phyloP scores from a whole-genome alignment of 2,329 filamentous ascomycete species.

The Microcyclospora pomicola region DNA sequence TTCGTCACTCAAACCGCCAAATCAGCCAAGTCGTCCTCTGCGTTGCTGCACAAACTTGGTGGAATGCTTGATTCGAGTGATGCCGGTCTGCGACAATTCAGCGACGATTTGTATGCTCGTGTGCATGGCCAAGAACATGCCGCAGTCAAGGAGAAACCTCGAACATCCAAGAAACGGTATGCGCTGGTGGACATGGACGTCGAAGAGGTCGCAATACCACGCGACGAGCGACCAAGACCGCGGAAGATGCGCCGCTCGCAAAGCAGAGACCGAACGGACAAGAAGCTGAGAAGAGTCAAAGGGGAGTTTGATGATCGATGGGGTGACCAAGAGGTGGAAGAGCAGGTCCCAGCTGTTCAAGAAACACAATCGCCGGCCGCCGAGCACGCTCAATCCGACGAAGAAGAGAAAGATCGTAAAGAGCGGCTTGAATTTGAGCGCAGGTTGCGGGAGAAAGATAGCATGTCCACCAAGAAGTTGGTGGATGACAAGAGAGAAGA shows the following conservation, averaged over 20 bases:
- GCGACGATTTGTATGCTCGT: constrained; percentile 31
- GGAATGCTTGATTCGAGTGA: constrained; percentile 36
- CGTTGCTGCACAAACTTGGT: constrained; percentile 38
- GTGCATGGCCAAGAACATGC: constrained; percentile 4
- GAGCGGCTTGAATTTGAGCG: constrained; percentile 73
- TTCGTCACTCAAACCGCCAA: constrained; percentile 42
- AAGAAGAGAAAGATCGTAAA: constrained; percentile 47
- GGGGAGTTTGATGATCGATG: constrained; percentile 62
- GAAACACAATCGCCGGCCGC: constrained; percentile 53
- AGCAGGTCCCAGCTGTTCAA: constrained; percentile 5
- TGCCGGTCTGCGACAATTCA: constrained; percentile 34
- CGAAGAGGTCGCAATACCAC: constrained; percentile 23
- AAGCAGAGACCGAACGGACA: constrained; percentile 29
- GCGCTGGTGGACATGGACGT: constrained; percentile 42
- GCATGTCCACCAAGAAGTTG: constrained; percentile 54
- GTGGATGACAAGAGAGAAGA: constrained; percentile 39
- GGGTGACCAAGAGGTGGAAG: constrained; percentile 56
- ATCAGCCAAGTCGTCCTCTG: constrained; percentile 33
- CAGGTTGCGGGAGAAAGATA: constrained; percentile 57
- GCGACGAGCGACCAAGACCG: constrained; percentile 25
- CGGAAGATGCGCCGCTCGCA: constrained; percentile 12
- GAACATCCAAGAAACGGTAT: constrained; percentile 34
- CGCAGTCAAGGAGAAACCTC: constrained; percentile 1
- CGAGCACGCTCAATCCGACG: constrained; percentile 16
- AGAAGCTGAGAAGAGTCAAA: constrained; percentile 36